phyloP scores from a whole-genome alignment of 2,329 filamentous ascomycete species.

The Phyllosticta capitalensis region DNA sequence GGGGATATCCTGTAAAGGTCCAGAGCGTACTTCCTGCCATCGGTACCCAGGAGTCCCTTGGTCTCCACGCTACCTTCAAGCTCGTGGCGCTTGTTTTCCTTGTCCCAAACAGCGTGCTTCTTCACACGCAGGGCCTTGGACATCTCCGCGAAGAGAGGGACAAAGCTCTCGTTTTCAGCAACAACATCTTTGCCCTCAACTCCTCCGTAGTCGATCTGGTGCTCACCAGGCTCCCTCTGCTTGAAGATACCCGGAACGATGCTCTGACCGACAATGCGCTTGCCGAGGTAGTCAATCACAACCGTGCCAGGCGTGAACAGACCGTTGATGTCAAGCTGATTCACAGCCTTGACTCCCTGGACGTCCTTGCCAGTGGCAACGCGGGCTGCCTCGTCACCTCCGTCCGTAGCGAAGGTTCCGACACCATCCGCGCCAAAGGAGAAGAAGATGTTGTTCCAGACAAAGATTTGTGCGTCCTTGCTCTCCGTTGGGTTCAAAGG shows the following conservation, averaged over 20 bases:
- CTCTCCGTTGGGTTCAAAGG: conserved; percentile 91
- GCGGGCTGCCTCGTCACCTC: conserved; percentile 89
- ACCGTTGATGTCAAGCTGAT: conserved; percentile 91
- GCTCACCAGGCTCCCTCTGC: conserved; percentile 92
- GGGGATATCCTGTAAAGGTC: conserved; percentile 93
- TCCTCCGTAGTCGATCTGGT: conserved; percentile 97
- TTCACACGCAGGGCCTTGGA: conserved; percentile 87
- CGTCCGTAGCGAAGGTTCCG: conserved; percentile 91
- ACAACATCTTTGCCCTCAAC: conserved; percentile 96
- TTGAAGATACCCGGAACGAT: conserved; percentile 99
- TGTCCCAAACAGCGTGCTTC: conserved; percentile 95
- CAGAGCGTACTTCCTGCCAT: conserved; percentile 94
- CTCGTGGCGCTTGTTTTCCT: conserved; percentile 81
- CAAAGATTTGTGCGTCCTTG: conserved; percentile 91
- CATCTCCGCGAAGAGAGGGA: conserved; percentile 74
- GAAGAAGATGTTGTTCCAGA: conserved; percentile 99
- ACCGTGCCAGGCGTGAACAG: conserved; percentile 94
- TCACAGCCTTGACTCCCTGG: conserved; percentile 84
- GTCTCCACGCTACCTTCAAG: conserved; percentile 95
- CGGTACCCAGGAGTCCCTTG: conserved; percentile 92
- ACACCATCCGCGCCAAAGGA: conserved; percentile 97
- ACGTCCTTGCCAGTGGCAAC: conserved; percentile 97
- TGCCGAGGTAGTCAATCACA: conserved; percentile 92
- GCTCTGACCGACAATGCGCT: conserved; percentile 93
- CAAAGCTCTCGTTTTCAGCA: conserved; percentile 80